Evolutionary conservation across 805 yeast genomes (phyloP), one percentile per base, ranked within the genome.

Genomic region (Starmerella gropengiesseri): DNA sequence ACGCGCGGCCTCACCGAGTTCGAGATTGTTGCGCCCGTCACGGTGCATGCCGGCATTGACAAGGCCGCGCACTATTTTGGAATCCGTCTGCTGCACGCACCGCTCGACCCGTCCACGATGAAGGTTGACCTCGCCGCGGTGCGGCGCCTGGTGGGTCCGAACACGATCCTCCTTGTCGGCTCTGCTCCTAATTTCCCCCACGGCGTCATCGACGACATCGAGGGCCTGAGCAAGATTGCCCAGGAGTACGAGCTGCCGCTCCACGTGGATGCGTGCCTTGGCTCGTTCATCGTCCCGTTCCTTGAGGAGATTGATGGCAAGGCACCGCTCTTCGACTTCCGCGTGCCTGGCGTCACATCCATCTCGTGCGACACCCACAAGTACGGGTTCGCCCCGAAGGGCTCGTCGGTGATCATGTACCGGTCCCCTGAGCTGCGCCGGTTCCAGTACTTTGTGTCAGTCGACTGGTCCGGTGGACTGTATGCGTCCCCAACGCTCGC

Each of bases 361-460:
- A 89, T 89, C 45, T 83, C 95, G n/a, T 91, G 97, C 64, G 98
- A 89, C 60, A 89, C 98, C n/a, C 98, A 89, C 68, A 89, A 89
- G 62, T 89, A 89, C 58, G 98, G 97, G 1, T 91, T 89, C 69
- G 96, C 97, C 7, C 98, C 98, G 30, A 89, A 89, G 62, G 98
- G 98, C 8, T 80, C 94, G 0, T 84, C 95, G 1, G 72, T 89
- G 19, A 81, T 91, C 54, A 80, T 91, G 94, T 91, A 91, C 62
- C 73, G 96, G 36, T 63, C 70, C 47, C 54, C 71, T 0, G 70
- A 73, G 45, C 69, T 85, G 44, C 70, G 98, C 45, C 71, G 72
- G 51, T 71, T 79, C 55, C 98, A 91, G 64, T 89, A 91, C 61
- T 91, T 78, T 60, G 71, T 87, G 23, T 70, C 77, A 40, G 67